phyloP scores from a whole-genome alignment of 1,139 yeast species.

The Tardiomyces blankii region DNA sequence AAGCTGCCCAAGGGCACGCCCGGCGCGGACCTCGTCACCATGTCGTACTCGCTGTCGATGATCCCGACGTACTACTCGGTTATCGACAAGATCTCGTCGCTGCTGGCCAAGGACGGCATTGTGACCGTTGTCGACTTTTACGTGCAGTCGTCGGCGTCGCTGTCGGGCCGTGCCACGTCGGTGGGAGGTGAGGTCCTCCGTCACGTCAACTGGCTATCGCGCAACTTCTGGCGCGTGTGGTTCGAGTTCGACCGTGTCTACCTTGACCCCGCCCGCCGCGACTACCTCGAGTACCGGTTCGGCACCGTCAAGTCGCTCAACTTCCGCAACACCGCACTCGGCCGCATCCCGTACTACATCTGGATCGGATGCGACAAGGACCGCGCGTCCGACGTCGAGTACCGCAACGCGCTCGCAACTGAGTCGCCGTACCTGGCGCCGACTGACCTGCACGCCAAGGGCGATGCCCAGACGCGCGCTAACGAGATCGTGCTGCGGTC shows the following conservation, averaged over 20 bases:
- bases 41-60: slow-evolving; percentile 75
- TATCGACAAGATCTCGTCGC: slow-evolving; percentile 51
- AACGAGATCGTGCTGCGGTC: slow-evolving; percentile 28
- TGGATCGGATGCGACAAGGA: slow-evolving; percentile 75
- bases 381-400: slow-evolving; percentile 46
- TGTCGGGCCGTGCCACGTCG: slow-evolving; percentile 61
- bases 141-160: slow-evolving; percentile 54
- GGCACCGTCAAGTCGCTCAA: slow-evolving; percentile 72
- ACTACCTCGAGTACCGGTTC: slow-evolving; percentile 67
- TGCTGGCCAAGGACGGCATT: slow-evolving; percentile 47
- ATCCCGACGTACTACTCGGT: slow-evolving; percentile 75
- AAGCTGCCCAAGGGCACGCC: slow-evolving; percentile 22
- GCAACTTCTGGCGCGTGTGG: slow-evolving; percentile 84
- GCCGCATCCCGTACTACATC: slow-evolving; percentile 69
- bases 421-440: slow-evolving; percentile 77
- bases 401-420: slow-evolving; percentile 62
- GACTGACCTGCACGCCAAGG: slow-evolving; percentile 1
- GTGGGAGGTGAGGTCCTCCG: slow-evolving; percentile 63
- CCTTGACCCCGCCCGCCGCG: slow-evolving; percentile 71
- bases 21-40: slow-evolving; percentile 56
- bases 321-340: slow-evolving; percentile 49
- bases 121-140: slow-evolving; percentile 72
- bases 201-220: slow-evolving; percentile 62
- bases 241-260: slow-evolving; percentile 76
- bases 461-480: slow-evolving; percentile 12